These are phyloP conservation scores for Artemisia annua DNA, from an alignment of 129 eudicot species.

Conservation along the genomic window DNA sequence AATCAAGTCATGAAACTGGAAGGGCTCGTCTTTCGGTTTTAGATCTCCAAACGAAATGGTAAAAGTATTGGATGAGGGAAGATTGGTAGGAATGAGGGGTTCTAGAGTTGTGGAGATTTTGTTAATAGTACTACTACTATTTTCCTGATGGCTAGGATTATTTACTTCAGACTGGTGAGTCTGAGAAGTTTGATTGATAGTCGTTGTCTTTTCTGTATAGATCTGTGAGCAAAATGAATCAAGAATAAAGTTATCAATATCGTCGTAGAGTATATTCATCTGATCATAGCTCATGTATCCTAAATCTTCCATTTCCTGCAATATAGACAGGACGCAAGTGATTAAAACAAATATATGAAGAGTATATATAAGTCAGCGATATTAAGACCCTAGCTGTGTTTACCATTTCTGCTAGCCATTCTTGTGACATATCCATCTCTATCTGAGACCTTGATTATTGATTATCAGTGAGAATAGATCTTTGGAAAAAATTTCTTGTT, in stretches of 20 bases:
- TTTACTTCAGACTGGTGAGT: not conserved
- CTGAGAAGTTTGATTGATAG: conserved; percentile 23
- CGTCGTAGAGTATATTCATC: conserved; percentile 5
- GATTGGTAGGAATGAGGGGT: not conserved
- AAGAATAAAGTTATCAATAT: not conserved
- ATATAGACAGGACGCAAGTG: not conserved
- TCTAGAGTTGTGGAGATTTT: conserved; percentile 5
- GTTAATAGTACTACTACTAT: not conserved
- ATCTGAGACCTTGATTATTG: not conserved
- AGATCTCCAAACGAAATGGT: conserved; percentile 14
- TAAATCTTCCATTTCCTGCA: conserved; percentile 27
- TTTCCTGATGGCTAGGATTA: conserved; percentile 4
- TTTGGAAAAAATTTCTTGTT: too few species aligned
- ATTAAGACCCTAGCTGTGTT: not conserved
- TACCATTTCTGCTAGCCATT: conserved; percentile 32
- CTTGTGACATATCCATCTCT: conserved; percentile 24
- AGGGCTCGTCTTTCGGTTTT: not conserved
- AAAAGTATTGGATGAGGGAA: conserved; percentile 23
- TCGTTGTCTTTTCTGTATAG: conserved; percentile 18
- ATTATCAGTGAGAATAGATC: too few species aligned
- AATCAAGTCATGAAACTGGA: not conserved
- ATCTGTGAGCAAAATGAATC: conserved; percentile 22
- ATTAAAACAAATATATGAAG: not conserved
- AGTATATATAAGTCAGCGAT: not conserved
- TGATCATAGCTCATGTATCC: conserved; percentile 11